phyloP scores from a whole-genome alignment of 768 basidiomycete genomes.

The Holtermanniella nyarrowii region DNA sequence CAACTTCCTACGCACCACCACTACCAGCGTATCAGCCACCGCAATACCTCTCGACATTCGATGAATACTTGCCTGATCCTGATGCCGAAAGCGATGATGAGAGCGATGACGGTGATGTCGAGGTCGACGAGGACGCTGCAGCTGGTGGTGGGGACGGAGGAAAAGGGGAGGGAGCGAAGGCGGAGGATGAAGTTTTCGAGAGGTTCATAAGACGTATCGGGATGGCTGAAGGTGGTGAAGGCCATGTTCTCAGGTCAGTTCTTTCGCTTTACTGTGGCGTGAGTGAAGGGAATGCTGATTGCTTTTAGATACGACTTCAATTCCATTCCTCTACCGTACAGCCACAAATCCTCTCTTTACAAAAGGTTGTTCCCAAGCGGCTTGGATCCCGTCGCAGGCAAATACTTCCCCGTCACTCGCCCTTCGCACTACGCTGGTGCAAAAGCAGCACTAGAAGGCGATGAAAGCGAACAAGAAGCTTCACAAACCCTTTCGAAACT shows the following conservation, averaged over 20 bases:
- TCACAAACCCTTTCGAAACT: constrained; percentile 9
- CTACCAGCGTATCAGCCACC: constrained; percentile 37
- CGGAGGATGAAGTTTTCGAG: constrained; percentile 74
- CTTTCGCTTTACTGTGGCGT: neutral
- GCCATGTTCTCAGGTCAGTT: constrained; percentile 73
- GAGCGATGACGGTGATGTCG: constrained; percentile 45
- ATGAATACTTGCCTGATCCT: constrained; percentile 33
- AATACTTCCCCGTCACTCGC: constrained; percentile 52
- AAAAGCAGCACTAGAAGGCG: constrained; percentile 13
- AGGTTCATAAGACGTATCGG: constrained; percentile 65
- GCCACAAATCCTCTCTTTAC: constrained; percentile 59
- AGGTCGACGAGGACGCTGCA: constrained; percentile 42
- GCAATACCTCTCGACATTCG: constrained; percentile 36
- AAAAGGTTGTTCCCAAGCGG: constrained; percentile 57
- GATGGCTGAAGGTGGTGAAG: constrained; percentile 48
- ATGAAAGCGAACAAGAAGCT: constrained; percentile 21
- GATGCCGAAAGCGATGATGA: constrained; percentile 14
- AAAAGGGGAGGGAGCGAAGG: constrained; percentile 54
- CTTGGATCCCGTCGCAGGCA: constrained; percentile 30
- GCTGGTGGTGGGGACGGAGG: constrained; percentile 7
- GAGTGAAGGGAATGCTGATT: neutral
- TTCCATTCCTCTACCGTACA: constrained; percentile 73
- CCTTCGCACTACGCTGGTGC: constrained; percentile 43
- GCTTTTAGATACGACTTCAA: constrained; percentile 68
- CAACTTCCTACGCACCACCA: constrained; percentile 25